These are phyloP conservation scores for Volvox africanus DNA, from an alignment of 139 green algal species.

Conservation along the genomic window DNA sequence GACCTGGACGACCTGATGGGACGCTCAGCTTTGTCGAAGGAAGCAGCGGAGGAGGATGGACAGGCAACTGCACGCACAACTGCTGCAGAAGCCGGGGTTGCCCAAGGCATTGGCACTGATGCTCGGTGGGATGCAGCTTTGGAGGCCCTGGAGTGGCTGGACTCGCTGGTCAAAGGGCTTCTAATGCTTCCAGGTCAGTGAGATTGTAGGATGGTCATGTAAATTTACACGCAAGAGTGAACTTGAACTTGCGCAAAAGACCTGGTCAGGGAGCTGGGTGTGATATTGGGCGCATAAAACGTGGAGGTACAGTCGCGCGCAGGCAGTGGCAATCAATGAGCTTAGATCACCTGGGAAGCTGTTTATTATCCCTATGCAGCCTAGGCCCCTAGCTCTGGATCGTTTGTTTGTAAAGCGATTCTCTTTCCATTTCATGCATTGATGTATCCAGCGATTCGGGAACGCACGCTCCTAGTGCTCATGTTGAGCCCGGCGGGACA, in stretches of 20 bases:
- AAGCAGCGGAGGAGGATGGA: not conserved
- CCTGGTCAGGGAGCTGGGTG: too few species aligned
- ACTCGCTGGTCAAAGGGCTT: conserved; percentile 51
- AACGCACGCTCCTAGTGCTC: conserved; percentile 17
- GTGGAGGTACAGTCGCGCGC: too few species aligned
- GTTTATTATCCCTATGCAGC: too few species aligned
- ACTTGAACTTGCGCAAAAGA: too few species aligned
- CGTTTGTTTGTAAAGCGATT: too few species aligned
- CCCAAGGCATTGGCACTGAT: not conserved
- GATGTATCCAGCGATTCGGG: not conserved
- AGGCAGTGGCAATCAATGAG: too few species aligned
- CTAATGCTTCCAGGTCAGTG: conserved; percentile 12
- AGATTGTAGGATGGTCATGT: too few species aligned
- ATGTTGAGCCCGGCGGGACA: conserved; percentile 50
- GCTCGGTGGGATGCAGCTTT: conserved; percentile 2
- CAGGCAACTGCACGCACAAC: not conserved
- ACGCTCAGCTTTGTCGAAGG: not conserved
- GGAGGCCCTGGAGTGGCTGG: conserved; percentile 64
- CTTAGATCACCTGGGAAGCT: too few species aligned
- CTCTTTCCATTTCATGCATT: conserved; percentile 2
- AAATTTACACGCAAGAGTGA: too few species aligned
- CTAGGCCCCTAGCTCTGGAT: too few species aligned
- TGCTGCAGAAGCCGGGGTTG: not conserved
- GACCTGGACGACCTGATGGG: conserved; percentile 27
- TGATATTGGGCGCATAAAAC: too few species aligned